phyloP scores from a whole-genome alignment of 2,329 filamentous ascomycete species.

The Zopfia rhizophila region DNA sequence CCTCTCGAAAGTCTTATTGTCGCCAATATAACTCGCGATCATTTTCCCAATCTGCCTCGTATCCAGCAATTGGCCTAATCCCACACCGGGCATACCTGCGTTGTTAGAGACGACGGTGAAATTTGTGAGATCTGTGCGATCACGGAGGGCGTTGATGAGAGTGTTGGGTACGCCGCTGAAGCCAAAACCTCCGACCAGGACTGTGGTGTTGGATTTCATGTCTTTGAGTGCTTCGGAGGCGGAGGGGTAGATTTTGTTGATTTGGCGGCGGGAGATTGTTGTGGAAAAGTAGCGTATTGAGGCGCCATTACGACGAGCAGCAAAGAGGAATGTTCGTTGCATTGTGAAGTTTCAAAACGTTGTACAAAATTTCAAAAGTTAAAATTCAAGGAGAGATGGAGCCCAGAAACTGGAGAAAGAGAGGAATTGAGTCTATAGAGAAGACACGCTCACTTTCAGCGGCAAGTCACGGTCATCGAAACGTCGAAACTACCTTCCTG shows the following conservation, averaged over 20 bases:
- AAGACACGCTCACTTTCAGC: slow-evolving; percentile 9
- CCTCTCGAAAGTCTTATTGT: slow-evolving; percentile 79
- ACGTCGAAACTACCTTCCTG: slow-evolving; percentile 20
- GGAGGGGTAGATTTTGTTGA: slow-evolving; percentile 53
- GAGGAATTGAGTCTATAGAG: slow-evolving; percentile 3
- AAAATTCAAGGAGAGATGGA: slow-evolving; percentile 1
- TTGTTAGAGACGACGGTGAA: slow-evolving; percentile 85
- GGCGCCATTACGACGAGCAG: slow-evolving; percentile 42
- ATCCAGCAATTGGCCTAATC: slow-evolving; percentile 74
- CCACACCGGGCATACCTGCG: slow-evolving; percentile 75
- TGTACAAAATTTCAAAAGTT: slow-evolving; percentile 1
- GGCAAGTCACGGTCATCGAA: no score
- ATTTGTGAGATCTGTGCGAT: slow-evolving; percentile 45
- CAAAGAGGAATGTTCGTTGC: slow-evolving; percentile 48
- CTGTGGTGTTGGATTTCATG: slow-evolving; percentile 49
- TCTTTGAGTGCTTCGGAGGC: slow-evolving; percentile 52
- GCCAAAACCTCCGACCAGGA: slow-evolving; percentile 52
- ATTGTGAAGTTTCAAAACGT: slow-evolving; percentile 30
- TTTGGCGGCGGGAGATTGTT: slow-evolving; percentile 41
- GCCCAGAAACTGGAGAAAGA: neutral
- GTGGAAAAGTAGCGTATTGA: slow-evolving; percentile 48
- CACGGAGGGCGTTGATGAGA: slow-evolving; percentile 51
- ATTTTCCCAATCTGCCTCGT: slow-evolving; percentile 77
- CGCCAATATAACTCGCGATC: slow-evolving; percentile 79
- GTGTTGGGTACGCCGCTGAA: slow-evolving; percentile 53